A percentile compares a stretch with the other conserved stretches of the same genome.
Evolutionary conservation across 805 yeast genomes (phyloP).

Genomic region (Ogataea zsoltii): DNA sequence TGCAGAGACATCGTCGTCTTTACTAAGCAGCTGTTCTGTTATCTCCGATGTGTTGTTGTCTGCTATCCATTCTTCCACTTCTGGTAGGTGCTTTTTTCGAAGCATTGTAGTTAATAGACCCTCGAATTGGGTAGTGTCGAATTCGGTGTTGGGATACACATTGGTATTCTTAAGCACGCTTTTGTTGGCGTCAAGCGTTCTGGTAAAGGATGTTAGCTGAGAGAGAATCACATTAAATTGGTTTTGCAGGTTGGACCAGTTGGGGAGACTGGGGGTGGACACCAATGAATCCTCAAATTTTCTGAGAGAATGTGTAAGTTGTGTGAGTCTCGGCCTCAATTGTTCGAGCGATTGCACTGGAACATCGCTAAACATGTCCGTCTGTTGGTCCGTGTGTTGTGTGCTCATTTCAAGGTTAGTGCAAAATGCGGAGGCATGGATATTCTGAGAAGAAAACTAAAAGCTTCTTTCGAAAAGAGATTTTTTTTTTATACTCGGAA

Average conservation of each 20-base stretch:
- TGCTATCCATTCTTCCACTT: slow-evolving; percentile 83
- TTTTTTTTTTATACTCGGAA: background rate
- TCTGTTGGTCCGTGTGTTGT: slow-evolving; percentile 7
- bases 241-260: slow-evolving; percentile 70
- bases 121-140: slow-evolving; percentile 84
- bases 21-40: slow-evolving; percentile 30
- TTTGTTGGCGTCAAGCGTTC: slow-evolving; percentile 61
- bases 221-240: slow-evolving; percentile 83
- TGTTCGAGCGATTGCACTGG: slow-evolving; percentile 67
- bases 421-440: background rate
- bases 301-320: slow-evolving; percentile 59
- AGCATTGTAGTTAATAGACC: slow-evolving; percentile 80
- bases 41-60: slow-evolving; percentile 21
- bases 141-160: slow-evolving; percentile 79
- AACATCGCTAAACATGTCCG: slow-evolving; percentile 37
- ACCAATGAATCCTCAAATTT: slow-evolving; percentile 54
- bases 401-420: background rate
- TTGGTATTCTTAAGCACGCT: slow-evolving; percentile 64
- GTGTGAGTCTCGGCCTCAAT: slow-evolving; percentile 60
- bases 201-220: slow-evolving; percentile 76
- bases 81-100: slow-evolving; percentile 87
- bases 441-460: background rate
- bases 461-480: too few relatives aligned
- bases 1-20: slow-evolving; percentile 65
- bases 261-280: slow-evolving; percentile 42